Base-by-base conservation (phyloP, 176 grass and related monocot species). In the Areca catechu region DNA sequence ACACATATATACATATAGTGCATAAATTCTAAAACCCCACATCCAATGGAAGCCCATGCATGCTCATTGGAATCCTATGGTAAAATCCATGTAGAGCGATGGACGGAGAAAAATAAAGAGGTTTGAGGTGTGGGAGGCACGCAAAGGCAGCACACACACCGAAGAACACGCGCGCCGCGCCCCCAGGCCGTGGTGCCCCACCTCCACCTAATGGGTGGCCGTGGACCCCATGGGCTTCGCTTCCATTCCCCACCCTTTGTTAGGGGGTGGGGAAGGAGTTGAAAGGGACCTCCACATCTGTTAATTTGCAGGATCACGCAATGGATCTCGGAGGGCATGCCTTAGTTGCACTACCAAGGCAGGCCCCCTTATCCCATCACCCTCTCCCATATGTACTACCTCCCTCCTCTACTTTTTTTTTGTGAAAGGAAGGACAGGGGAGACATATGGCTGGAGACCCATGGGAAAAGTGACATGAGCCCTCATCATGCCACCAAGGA, bases 301-400 rank as follows among this genome's bases (percentile, higher is more conserved):
- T 29, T 60, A 60, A 25, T 60, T 18, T 60, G 15, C 57, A 9
- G 29, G 57, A 60, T 60, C 57, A 60, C 57, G 25, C 57, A 60
- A 60, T 60, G 57, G 57, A 60, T 60, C 57, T 29, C 25, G 57
- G 25, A 18, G 57, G 16, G 57, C 57, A 60, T 60, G 57, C 57
- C 23, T 60, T 19, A 2, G 17, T 18, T 60, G 57, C 25, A 37
- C 57, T 37, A 60, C 24, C 30, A 60, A 19, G 53, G 53, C 20
- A 20, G 15, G 12, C 16, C 57, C 18, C 34, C 10, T 43, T 43
- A 43, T 43, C 34, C 34, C 10, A 43, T 30, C 57, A 17, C 57
- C 27, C 24, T 60, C 57, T 7, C 24, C 6, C n/a, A n/a, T n/a
- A 25, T 29, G 7, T 58, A 43, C 34, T 3, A 12, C 7, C 14